These are phyloP conservation scores for Macaranga tanarius DNA, from an alignment of 441 rosid species.

Conservation along the genomic window DNA sequence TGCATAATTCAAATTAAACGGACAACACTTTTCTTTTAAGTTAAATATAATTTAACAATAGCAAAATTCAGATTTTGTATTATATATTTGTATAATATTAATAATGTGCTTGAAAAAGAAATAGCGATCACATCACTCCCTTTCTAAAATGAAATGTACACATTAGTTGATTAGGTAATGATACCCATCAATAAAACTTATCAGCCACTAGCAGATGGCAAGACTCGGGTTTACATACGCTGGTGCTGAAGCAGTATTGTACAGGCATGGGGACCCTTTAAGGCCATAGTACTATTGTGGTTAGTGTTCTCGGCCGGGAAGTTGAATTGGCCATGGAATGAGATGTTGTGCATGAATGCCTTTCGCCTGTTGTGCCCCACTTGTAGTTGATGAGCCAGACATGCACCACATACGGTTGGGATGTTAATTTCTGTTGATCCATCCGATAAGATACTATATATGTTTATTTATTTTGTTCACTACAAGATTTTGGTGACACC, in stretches of 20 bases:
- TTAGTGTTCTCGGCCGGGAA: not conserved
- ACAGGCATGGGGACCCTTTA: not conserved
- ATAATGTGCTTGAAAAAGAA: no score
- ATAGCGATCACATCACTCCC: no score
- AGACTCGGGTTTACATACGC: not conserved
- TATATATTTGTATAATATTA: no score
- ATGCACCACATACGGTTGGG: not conserved
- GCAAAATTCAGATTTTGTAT: no score
- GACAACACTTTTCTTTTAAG: no score
- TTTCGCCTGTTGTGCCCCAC: not conserved
- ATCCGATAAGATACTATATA: not conserved
- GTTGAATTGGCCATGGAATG: constrained; percentile 6
- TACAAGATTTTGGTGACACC: not conserved
- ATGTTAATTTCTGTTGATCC: not conserved
- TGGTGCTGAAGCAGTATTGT: not conserved
- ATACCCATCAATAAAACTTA: not conserved
- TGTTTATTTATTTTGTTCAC: not conserved
- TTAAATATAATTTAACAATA: no score
- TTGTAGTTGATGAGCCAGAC: constrained; percentile 8
- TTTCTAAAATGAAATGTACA: no score
- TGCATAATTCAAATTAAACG: no score
- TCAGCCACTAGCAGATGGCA: not conserved
- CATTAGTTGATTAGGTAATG: no score
- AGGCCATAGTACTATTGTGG: not conserved
- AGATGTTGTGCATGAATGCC: constrained; percentile 7